Base-by-base conservation (phyloP, 805 yeast species). In the Isabelozyma heimii region DNA sequence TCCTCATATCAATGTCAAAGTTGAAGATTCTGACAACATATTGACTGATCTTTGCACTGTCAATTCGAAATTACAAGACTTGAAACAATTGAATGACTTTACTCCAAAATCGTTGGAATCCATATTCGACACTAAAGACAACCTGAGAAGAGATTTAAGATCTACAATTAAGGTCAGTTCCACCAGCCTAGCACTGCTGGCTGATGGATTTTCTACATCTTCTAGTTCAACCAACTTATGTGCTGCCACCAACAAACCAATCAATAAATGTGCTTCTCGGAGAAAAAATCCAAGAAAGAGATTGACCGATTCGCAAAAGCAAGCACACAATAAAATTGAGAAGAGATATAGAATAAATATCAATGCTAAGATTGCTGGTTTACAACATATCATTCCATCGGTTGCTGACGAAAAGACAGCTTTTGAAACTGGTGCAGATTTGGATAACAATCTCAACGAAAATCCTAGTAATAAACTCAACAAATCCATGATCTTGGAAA, bases 271-370 rank as follows among this genome's bases (percentile, higher is more conserved):
- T 42, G 35, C 50, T 33, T 45, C 45, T 30, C 60, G 49, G 42
- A 75, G 70, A 61, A 71, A 81, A 61, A 76, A 80, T 12, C 79
- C 79, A 42, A 67, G 84, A 60, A 81, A 81, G 65, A 73, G 83
- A 63, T 62, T 81, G 47, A 79, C 85, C 8, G 72, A 73, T 5
- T 75, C 76, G 54, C 90, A 85, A 65, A 83, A 84, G 55, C 81
- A 81, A 57, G 89, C 89, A 0, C 91, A 85, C 61, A 85, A 85
- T 67, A 82, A 81, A 64, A 83, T 85, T 52, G 91, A 85, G 60
- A 83, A 85, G 61, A 77, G 84, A 50, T 85, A 85, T 63, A 71
- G 90, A 61, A 84, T 83, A 51, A 85, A 85, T 63, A 84, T 85
- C 62, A 85, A 85, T 61, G 81, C 87, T 10, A 85, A 84, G 62